Base-by-base conservation (phyloP, 2,329 filamentous ascomycete genomes). In the Talaromyces sp. region DNA sequence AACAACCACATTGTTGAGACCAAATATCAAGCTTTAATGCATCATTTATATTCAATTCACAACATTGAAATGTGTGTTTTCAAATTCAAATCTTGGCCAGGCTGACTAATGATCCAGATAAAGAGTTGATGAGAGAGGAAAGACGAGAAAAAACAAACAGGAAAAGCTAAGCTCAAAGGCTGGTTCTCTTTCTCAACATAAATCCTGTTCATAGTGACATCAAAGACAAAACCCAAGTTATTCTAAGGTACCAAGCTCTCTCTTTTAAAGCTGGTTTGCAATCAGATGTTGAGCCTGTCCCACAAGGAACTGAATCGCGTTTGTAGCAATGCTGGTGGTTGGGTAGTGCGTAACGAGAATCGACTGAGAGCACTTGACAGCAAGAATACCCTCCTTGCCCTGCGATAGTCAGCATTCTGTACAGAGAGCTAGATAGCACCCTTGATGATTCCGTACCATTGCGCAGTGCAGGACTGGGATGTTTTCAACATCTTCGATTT, bases 281-380 rank as follows among this genome's bases (percentile, higher is more conserved):
- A 91, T 87, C 66, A 96, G 86, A 82, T 98, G 97, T 78, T 96
- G 91, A 71, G 86, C 92, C 65, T 99, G 84, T 70, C 86, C 83
- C 81, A 93, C 90, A 68, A 96, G 90, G 56, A 90, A 91, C 74
- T 85, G 85, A 70, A 88, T 88, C 65, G 91, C 88, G 75, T 89
- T 88, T 73, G 91, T 88, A 58, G 90, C 90, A 75, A 90, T 83
- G 68, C 88, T 80, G 65, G 76, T 75, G 76, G 96, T 91, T 68
- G 82, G 83, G 83, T 98, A 92, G 82, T 96, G 92, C 69, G 87
- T 90, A 75, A 99, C 80, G 74, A 99, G 85, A 75, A 98, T 88
- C 69, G 92, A 91, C 80, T 96, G 89, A 72, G 84, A 88, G 71
- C 93, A 96, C 84, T 96, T 96, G 78, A 88, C 88, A 70, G 95